Conservation (phyloP, 441 rosid species). For the Raphanus hybrid region DNA sequence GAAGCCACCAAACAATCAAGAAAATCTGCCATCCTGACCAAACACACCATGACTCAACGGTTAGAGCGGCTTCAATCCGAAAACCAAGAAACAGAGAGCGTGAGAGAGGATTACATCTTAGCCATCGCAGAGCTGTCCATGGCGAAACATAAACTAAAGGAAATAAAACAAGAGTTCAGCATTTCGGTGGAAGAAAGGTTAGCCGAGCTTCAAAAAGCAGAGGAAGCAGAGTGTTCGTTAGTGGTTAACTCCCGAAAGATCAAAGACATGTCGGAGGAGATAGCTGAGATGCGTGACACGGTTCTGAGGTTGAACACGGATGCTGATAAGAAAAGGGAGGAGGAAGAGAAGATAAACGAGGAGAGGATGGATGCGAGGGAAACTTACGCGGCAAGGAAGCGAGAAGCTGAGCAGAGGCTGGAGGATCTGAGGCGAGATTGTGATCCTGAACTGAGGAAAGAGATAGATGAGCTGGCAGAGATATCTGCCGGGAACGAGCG, state of each 20-base stretch:
- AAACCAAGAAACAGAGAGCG: constrained; percentile 6
- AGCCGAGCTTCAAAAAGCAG: constrained; percentile 1
- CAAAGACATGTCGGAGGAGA: background rate
- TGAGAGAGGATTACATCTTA: constrained; percentile 4
- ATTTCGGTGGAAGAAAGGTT: background rate
- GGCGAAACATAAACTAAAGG: background rate
- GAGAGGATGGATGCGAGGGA: background rate
- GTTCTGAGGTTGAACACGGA: background rate
- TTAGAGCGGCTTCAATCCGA: background rate
- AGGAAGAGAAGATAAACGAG: background rate
- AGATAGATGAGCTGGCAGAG: constrained; percentile 2
- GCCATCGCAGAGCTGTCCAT: constrained; percentile 1
- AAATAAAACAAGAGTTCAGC: background rate
- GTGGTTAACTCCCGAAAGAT: background rate
- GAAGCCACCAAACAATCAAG: background rate
- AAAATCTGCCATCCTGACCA: background rate
- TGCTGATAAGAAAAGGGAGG: background rate
- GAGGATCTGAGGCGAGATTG: background rate
- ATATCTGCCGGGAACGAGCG: background rate
- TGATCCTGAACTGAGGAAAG: constrained; percentile 1
- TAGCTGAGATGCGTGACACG: background rate
- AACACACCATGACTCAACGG: constrained; percentile 2
- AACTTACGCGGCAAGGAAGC: constrained; percentile 1
- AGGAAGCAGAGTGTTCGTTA: background rate
- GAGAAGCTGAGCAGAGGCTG: background rate